Evolutionary conservation across 2,329 filamentous ascomycete species (phyloP), one percentile per base, ranked within the genome.

Genomic region (Stagonosporopsis tanaceti): DNA sequence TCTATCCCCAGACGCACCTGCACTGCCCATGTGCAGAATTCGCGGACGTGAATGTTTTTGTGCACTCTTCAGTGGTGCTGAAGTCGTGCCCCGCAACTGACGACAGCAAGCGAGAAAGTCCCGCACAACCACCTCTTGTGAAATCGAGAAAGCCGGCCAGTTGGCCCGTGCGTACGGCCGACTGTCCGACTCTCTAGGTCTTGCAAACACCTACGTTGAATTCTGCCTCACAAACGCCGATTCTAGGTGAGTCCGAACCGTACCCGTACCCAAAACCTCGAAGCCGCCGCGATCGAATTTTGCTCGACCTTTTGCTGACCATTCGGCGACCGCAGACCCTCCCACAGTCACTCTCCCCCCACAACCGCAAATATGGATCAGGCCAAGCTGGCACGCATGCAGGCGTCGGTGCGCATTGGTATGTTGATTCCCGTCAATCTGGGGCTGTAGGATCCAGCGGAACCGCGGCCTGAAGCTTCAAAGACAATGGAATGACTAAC

Each of bases 351-450:
- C 60, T 62, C 64, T 56, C 63, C 63, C 65, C 61, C 64, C 54
- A 57, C 54, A 57, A 74, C 70, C 71, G 72, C 75, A 77, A 78
- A 69, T 73, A 78, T 79, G 76, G 77, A 79, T 77, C 75, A 78
- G 65, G 76, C 75, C 67, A 79, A 79, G 76, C 72, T 79, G 68
- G 77, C 77, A 67, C 73, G 74, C 63, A 78, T 79, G 76, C 77
- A 79, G 61, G 74, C 74, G 69, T 74, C 70, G 64, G 76, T 78
- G 66, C 77, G 77, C 66, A 78, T 79, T 69, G 77, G 77, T 79
- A 74, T 52, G 76, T 77, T 57, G 37, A 57, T 48, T 42, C 45
- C 47, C 27, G 50, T 22, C 17, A 14, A 11, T 40, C n/a, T 28
- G 45, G 32, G 30, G 34, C 20, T 7, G 27, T 27, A 17, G 34